Evolutionary conservation across 2,329 filamentous ascomycete genomes (phyloP).

Genomic region (Colletotrichum sp.): DNA sequence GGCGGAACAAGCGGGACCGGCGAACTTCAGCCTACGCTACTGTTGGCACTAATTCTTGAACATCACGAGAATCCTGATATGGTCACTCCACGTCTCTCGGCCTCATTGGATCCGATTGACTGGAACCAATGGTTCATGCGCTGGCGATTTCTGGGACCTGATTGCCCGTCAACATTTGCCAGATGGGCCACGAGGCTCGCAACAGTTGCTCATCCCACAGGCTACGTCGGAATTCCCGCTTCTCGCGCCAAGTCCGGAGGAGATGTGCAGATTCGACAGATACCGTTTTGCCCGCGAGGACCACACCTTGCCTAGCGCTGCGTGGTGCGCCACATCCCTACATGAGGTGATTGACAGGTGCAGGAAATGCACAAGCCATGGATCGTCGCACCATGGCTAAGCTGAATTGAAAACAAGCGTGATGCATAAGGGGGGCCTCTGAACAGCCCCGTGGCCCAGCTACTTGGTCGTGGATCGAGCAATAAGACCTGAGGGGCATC

Average conservation of each 20-base stretch:
- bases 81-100: not conserved
- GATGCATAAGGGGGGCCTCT: not conserved
- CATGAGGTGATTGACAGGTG: not conserved
- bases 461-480: not conserved
- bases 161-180: not conserved
- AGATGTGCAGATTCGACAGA: not conserved
- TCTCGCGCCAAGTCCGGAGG: not conserved
- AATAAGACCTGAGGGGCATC: conserved; percentile 12
- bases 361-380: not conserved
- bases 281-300: not conserved
- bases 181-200: not conserved
- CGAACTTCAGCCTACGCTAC: not conserved
- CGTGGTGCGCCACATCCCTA: not conserved
- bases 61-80: conserved; percentile 3
- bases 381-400: not conserved
- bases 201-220: not conserved
- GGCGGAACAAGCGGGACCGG: not conserved
- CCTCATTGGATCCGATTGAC: not conserved
- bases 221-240: not conserved
- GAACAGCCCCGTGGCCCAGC: not conserved
- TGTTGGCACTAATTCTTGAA: not conserved
- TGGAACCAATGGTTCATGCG: not conserved
- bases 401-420: not conserved
- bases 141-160: not conserved
- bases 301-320: not conserved